Evolutionary conservation across 257 asterid species (phyloP).

Genomic region (Catharanthus roseus): DNA sequence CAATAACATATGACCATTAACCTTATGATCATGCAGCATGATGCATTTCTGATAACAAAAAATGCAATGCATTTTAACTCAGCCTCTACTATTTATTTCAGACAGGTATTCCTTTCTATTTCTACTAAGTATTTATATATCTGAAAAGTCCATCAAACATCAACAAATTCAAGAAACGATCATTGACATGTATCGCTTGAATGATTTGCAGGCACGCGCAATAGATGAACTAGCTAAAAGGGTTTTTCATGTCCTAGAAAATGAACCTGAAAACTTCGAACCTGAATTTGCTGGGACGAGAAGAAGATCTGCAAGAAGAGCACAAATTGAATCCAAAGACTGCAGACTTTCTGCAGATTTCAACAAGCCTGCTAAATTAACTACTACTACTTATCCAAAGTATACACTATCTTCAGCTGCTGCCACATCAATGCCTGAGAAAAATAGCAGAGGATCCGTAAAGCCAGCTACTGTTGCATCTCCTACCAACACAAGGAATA

Average conservation of each 20-base stretch:
- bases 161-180: background rate
- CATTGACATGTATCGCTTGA: background rate
- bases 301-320: slow-evolving; percentile 62
- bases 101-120: slow-evolving; percentile 41
- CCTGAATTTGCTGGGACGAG: slow-evolving; percentile 56
- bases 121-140: background rate
- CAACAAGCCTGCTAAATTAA: background rate
- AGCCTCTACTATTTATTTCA: slow-evolving; percentile 56
- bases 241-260: slow-evolving; percentile 60
- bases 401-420: slow-evolving; percentile 5
- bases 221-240: slow-evolving; percentile 72
- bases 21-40: slow-evolving; percentile 51
- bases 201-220: slow-evolving; percentile 56
- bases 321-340: slow-evolving; percentile 34
- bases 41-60: slow-evolving; percentile 71
- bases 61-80: slow-evolving; percentile 93
- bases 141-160: background rate
- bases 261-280: slow-evolving; percentile 53
- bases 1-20: background rate
- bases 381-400: slow-evolving; percentile 19
- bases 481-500: slow-evolving; percentile 11
- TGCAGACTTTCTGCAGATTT: slow-evolving; percentile 16
- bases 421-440: slow-evolving; percentile 23
- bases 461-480: slow-evolving; percentile 8
- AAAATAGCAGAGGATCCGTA: slow-evolving; percentile 22